Evolutionary conservation across 129 eudicot genomes (phyloP).

Genomic region (Mikania micrantha): DNA sequence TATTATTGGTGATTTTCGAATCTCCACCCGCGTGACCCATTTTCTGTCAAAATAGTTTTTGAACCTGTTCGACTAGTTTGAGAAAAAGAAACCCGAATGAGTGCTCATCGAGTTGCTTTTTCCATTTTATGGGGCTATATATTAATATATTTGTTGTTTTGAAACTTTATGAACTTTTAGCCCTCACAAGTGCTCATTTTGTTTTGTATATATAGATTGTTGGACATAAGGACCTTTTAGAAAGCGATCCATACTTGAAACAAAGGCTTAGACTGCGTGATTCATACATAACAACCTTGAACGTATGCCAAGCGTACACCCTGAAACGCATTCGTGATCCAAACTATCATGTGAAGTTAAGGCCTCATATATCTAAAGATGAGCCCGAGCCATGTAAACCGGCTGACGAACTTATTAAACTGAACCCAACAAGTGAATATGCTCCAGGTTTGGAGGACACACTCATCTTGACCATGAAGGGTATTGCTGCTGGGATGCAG

Average conservation of each 20-base stretch:
- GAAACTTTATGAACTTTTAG: background rate
- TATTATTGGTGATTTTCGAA: background rate
- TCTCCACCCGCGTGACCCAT: background rate
- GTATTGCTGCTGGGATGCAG: conserved; percentile 98
- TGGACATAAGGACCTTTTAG: conserved; percentile 82
- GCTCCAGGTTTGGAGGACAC: conserved; percentile 99
- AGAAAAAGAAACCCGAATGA: background rate
- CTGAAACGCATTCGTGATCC: conserved; percentile 91
- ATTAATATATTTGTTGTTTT: background rate
- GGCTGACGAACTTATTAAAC: conserved; percentile 63
- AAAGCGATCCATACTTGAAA: conserved; percentile 81
- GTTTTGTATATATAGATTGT: conserved; percentile 48
- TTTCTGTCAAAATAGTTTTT: background rate
- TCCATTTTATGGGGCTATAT: background rate
- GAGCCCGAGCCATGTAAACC: conserved; percentile 51
- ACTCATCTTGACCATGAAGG: conserved; percentile 97
- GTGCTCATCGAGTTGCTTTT: background rate
- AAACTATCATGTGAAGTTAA: conserved; percentile 47
- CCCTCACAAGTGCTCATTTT: background rate
- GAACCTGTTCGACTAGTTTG: background rate
- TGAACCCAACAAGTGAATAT: conserved; percentile 88
- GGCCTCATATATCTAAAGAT: conserved; percentile 86
- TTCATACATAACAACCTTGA: conserved; percentile 79
- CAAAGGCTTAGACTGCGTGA: conserved; percentile 77
- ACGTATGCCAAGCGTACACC: conserved; percentile 83